Percentiles rank a stretch among this genome's conserved stretches.
phyloP scores from a whole-genome alignment of 2,329 filamentous ascomycete genomes.

The Podosphaera leucotricha region DNA sequence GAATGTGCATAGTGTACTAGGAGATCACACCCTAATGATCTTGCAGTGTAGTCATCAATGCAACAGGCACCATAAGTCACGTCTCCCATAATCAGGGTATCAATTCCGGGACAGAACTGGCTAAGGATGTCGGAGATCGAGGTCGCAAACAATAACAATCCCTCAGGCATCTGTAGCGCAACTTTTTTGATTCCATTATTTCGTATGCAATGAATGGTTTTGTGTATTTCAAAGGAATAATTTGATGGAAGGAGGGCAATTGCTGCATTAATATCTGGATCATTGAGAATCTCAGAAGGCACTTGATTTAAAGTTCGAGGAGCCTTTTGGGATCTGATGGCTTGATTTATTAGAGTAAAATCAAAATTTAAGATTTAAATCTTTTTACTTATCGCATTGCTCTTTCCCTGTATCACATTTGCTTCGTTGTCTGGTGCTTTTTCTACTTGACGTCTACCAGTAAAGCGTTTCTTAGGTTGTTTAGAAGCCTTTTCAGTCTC shows the following conservation, averaged over 20 bases:
- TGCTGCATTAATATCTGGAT: constrained; percentile 66
- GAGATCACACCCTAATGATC: constrained; percentile 80
- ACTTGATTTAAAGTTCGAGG: constrained; percentile 78
- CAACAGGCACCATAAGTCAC: constrained; percentile 97
- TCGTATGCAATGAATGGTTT: constrained; percentile 87
- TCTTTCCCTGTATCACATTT: constrained; percentile 25
- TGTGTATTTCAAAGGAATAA: constrained; percentile 96
- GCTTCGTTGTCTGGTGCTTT: constrained; percentile 22
- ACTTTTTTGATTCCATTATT: constrained; percentile 57
- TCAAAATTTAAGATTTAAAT: constrained; percentile 20
- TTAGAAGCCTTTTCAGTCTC: constrained; percentile 25
- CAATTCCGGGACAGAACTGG: constrained; percentile 75
- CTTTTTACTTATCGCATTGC: constrained; percentile 36
- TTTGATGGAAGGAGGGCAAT: constrained; percentile 76
- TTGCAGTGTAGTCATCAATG: constrained; percentile 92
- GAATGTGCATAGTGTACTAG: constrained; percentile 94
- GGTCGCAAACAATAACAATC: constrained; percentile 80
- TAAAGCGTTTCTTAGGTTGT: constrained; percentile 79
- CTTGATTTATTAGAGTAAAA: constrained; percentile 20
- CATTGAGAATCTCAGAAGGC: constrained; percentile 63
- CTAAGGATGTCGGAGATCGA: constrained; percentile 93
- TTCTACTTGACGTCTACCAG: constrained; percentile 53
- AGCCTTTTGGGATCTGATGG: constrained; percentile 44
- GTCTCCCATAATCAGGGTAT: constrained; percentile 96
- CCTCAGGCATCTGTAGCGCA: constrained; percentile 93